Evolutionary conservation across 2,329 filamentous ascomycete genomes (phyloP).

Genomic region (Botrytis fabae): DNA sequence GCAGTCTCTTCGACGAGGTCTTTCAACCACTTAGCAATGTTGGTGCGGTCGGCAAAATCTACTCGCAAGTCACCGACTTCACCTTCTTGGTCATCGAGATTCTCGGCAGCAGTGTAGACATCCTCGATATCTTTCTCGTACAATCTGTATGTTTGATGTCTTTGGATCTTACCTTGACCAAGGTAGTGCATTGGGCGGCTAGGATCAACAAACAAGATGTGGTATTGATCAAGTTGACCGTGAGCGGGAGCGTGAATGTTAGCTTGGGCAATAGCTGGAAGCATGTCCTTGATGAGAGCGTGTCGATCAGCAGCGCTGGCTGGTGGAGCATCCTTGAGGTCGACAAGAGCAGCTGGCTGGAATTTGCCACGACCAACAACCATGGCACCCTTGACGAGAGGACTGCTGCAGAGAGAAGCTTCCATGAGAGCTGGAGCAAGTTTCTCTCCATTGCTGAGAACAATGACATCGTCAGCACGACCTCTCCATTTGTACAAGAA

Average conservation of each 20-base stretch:
- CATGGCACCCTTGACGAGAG: constrained; percentile 41
- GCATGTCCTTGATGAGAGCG: constrained; percentile 34
- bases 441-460: constrained; percentile 46
- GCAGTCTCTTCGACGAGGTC: constrained; percentile 22
- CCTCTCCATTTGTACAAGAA: constrained; percentile 27
- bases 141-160: constrained; percentile 36
- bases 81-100: constrained; percentile 26
- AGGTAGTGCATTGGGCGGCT: constrained; percentile 42
- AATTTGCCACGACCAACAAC: constrained; percentile 41
- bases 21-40: constrained; percentile 23
- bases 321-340: constrained; percentile 20
- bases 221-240: constrained; percentile 36
- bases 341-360: constrained; percentile 27
- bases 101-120: constrained; percentile 37
- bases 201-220: constrained; percentile 39
- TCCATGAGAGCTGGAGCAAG: constrained; percentile 47
- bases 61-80: constrained; percentile 18
- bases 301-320: constrained; percentile 17
- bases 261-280: constrained; percentile 39
- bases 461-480: constrained; percentile 29
- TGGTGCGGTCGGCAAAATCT: constrained; percentile 21
- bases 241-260: constrained; percentile 39
- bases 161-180: constrained; percentile 44
- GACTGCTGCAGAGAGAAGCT: constrained; percentile 41
- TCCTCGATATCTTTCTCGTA: constrained; percentile 41